Evolutionary conservation across 78 protist genomes (phyloP), one percentile per base, ranked within the genome.

Genomic region (Polysphondylium violaceum): DNA sequence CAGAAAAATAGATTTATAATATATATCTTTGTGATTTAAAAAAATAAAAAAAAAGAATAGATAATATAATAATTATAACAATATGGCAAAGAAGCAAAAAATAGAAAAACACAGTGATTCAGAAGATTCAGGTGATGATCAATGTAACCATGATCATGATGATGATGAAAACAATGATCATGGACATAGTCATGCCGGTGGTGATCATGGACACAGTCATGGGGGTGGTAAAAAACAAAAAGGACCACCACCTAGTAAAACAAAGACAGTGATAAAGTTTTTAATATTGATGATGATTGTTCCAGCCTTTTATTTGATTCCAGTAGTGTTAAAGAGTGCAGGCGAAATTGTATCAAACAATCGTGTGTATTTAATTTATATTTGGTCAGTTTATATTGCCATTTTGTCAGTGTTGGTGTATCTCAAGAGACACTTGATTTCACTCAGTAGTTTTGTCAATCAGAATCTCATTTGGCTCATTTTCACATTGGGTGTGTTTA

Each of bases 401-500:
- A 63, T 83, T 1, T 51, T 73, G 17, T 53, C 75, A 29, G 36
- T 56, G 0, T 11, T 83, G 6, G 27, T 83, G 21, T 83, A 83
- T 69, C 25, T 50, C 41, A 83, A 83, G 72, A 68, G 90, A 35
- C 23, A 83, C 7, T 21, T 43, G 51, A 59, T 55, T 11, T 44
- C 90, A 3, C 31, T 83, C 59, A 69, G 27, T 23, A 69, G 69
- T n/a, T 83, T 83, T 36, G 76, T 83, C 3, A 83, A 83, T 55
- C 90, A 83, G 47, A 83, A 83, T 58, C 76, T 83, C 3, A 43
- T 69, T 21, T 83, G 90, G 90, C 33, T 83, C 9, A 83, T 83
- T 27, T 55, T 69, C 29, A 50, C 90, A 43, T 33, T 83, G 23
- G 90, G 76, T 29, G 33, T 74, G 25, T 83, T 83, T 69, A 83